phyloP scores from a whole-genome alignment of 352 stramenopile species.

The Peronosclerospora sorghi region DNA sequence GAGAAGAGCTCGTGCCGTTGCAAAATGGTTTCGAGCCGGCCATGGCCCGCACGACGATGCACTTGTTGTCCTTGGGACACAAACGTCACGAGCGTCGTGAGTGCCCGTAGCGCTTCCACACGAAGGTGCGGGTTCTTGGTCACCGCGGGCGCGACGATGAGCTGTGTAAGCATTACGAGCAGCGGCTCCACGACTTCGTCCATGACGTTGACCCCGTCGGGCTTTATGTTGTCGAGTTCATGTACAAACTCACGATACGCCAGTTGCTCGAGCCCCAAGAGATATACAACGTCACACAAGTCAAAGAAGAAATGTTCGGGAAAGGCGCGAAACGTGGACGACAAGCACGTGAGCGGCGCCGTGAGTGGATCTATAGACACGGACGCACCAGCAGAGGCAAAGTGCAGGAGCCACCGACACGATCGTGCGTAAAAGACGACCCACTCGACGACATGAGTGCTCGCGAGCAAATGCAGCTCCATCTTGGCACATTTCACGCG shows the following conservation, averaged over 20 bases:
- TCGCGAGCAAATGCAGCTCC: conserved; percentile 47
- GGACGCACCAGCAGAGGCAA: conserved; percentile 3
- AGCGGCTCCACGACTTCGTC: conserved; percentile 41
- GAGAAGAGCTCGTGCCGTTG: conserved; percentile 29
- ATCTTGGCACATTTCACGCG: conserved; percentile 32
- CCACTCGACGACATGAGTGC: conserved; percentile 41
- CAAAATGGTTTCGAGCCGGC: conserved; percentile 28
- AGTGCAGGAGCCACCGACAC: conserved; percentile 46
- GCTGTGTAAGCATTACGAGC: conserved; percentile 48
- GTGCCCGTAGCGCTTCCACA: conserved; percentile 43
- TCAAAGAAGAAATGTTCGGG: conserved; percentile 73
- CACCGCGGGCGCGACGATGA: conserved; percentile 36
- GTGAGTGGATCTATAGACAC: conserved; percentile 30
- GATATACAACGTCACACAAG: conserved; percentile 45
- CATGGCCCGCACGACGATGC: conserved; percentile 14
- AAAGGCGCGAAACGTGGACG: conserved; percentile 36
- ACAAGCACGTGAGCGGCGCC: conserved; percentile 33
- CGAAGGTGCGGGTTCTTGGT: conserved; percentile 67
- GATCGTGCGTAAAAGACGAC: conserved; percentile 42
- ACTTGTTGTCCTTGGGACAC: conserved; percentile 38
- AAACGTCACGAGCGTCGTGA: conserved; percentile 48
- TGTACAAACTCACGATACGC: conserved; percentile 20
- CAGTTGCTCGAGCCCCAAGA: conserved; percentile 37
- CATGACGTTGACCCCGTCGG: conserved; percentile 1
- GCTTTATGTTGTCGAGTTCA: conserved; percentile 10